Base-by-base conservation (phyloP, 163 green algal genomes). In the Chloroidium sp. region DNA sequence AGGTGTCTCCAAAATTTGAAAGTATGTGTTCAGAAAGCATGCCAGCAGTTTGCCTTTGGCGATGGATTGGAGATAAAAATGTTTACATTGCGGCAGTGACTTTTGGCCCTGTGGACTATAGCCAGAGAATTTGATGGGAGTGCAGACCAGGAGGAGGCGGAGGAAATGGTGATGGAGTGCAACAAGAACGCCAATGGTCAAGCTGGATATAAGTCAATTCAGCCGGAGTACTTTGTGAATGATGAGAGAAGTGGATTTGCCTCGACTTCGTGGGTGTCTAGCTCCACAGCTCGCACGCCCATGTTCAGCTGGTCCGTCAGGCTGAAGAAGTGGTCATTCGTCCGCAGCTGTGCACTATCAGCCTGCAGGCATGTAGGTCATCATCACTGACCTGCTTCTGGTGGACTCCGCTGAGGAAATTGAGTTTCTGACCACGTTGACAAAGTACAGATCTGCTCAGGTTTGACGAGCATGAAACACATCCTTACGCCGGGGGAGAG, bases 281-380 rank as follows among this genome's bases (percentile, higher is more conserved):
- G 84, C 85, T 96, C 92, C 69, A 96, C 12, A 1, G 87, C 62
- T 0, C 92, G 87, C 6, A 94, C 91, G 1, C 92, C 92, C 81
- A 96, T 75, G 78, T 91, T 91, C 3, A 96, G 85, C 79, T 96
- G 92, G 80, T 95, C 91, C 3, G 90, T 94, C 64, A 94, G 79
- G 61, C 85, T 92, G 6, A 96, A 82, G 75, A 79, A 87, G 67
- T 96, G 92, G 83, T 96, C 86, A 83, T 94, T 92, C 69, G 92
- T 96, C 10, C 84, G 77, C 68, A 96, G 80, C 36, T 82, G 62
- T 58, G 86, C 83, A 57, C 84, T 69, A 59, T 59, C 69, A 4
- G 79, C 77, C 84, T 89, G 83, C 36, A 83, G 8, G 36, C 36
- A 36, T 36, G 36, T 36, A 36, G 36, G 36, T 72, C 64, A 72